Base-by-base conservation (phyloP, 2,329 filamentous ascomycete species). In the Beauveria caledonica region DNA sequence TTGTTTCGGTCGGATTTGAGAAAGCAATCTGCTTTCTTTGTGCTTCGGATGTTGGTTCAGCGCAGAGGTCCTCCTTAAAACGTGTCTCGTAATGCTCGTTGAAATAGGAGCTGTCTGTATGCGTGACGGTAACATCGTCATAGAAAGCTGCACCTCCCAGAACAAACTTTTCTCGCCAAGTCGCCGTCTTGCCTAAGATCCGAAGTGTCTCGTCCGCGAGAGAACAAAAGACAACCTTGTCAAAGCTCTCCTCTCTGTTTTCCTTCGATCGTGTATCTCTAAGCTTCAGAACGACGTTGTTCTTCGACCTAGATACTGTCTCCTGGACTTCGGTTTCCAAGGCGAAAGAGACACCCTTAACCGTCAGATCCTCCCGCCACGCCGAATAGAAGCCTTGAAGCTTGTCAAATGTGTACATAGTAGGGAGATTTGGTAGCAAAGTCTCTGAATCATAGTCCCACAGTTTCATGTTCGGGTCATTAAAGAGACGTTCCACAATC, bases 41-140 rank as follows among this genome's bases (percentile, higher is more conserved):
- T 0, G 67, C 66, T 65, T 72, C 67, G 1, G 72, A 68, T 70
- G 76, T 72, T 71, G 80, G 65, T 71, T 77, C 76, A 0, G 77
- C 78, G 62, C 78, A 81, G 0, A 82, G 78, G 1, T 80, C 72
- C 0, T 74, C 65, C 62, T 78, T 76, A 72, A 82, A 86, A 60
- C 74, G 74, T 49, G 82, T 86, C 66, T 88, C 85, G 74, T 90
- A 89, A 71, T 89, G 83, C 50, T 79, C 80, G 60, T 82, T 78
- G 76, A 89, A 87, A 73, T 89, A 89, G 11, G 78, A 74, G 6
- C 75, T 72, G 68, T 90, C 86, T 64, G 77, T 81, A 69, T 89
- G 86, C 1, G 86, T 89, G 63, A 89, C 79, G 15, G 86, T 89
- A 60, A 89, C 82, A 69, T 90, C 87, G 74, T 89, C 82, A 67